phyloP scores from a whole-genome alignment of 805 yeast genomes.

The Lachancea kluyveri region DNA sequence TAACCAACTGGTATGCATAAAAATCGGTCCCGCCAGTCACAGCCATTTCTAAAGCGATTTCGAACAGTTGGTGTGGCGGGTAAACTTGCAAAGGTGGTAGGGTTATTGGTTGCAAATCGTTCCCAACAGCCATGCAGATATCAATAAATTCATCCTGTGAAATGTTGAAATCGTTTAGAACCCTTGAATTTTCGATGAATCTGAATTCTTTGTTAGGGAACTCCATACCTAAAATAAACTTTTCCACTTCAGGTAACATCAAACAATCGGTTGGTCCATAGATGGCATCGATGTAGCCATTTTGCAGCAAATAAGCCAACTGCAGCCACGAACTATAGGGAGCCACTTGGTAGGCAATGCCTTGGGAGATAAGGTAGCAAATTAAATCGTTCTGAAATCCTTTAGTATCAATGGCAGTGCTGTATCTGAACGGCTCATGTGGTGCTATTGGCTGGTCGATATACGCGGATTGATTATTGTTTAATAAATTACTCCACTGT shows the following conservation, averaged over 20 bases:
- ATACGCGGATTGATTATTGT: slow-evolving; percentile 27
- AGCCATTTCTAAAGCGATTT: slow-evolving; percentile 35
- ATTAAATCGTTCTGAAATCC: slow-evolving; percentile 52
- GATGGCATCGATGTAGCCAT: slow-evolving; percentile 59
- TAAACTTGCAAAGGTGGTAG: slow-evolving; percentile 41
- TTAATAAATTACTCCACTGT: slow-evolving; percentile 31
- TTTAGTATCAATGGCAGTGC: slow-evolving; percentile 42
- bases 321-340: slow-evolving; percentile 82
- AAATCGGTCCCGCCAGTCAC: slow-evolving; percentile 37
- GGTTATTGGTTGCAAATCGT: slow-evolving; percentile 61
- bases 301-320: slow-evolving; percentile 59
- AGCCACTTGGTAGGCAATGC: slow-evolving; percentile 64
- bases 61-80: slow-evolving; percentile 29
- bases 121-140: slow-evolving; percentile 72
- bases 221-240: slow-evolving; percentile 68
- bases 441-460: slow-evolving; percentile 32
- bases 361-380: slow-evolving; percentile 46
- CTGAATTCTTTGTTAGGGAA: slow-evolving; percentile 58
- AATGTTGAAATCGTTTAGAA: slow-evolving; percentile 55
- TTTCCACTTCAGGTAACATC: slow-evolving; percentile 55
- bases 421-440: slow-evolving; percentile 47
- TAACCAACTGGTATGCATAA: slow-evolving; percentile 42
- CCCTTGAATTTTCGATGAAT: slow-evolving; percentile 51
- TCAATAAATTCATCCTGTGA: slow-evolving; percentile 68
- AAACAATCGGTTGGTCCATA: slow-evolving; percentile 82